phyloP scores from a whole-genome alignment of 2,329 filamentous ascomycete species.

The Sordariomycetes sp. region DNA sequence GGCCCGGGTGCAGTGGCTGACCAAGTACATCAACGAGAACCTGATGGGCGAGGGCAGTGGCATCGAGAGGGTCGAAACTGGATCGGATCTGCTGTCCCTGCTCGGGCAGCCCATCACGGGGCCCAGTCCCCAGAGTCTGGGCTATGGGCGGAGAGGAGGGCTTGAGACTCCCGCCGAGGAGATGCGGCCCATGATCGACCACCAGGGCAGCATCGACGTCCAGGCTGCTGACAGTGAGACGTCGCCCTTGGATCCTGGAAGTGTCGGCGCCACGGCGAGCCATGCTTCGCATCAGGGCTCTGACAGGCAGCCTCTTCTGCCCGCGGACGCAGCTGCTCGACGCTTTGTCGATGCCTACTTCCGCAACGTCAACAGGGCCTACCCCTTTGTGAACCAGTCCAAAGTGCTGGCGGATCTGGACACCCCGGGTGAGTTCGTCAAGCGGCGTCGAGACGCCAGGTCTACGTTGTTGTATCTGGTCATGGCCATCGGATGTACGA shows the following conservation, averaged over 20 bases:
- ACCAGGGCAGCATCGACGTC: neutral
- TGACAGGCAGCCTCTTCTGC: neutral
- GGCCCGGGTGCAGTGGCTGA: slow-evolving; percentile 30
- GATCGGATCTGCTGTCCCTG: neutral
- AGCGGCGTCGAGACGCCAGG: slow-evolving; percentile 15
- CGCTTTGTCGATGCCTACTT: slow-evolving; percentile 34
- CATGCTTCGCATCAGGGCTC: neutral
- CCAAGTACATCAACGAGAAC: slow-evolving; percentile 23
- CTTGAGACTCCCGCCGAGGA: no score
- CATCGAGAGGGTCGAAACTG: slow-evolving; percentile 6
- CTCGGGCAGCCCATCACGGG: no score
- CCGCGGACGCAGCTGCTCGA: slow-evolving; percentile 14
- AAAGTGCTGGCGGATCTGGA: slow-evolving; percentile 14
- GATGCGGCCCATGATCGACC: no score
- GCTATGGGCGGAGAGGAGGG: no score
- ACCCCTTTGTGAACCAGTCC: slow-evolving; percentile 31
- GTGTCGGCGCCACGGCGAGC: neutral
- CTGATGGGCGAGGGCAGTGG: slow-evolving; percentile 7
- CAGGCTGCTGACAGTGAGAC: neutral
- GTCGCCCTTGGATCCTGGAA: neutral
- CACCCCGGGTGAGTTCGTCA: neutral
- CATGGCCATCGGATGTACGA: slow-evolving; percentile 36
- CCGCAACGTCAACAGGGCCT: slow-evolving; percentile 32
- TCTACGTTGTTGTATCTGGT: slow-evolving; percentile 30
- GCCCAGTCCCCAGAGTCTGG: no score